These are phyloP conservation scores for Diaporthe batatas DNA, from an alignment of 2,329 filamentous ascomycete species.

Conservation along the genomic window DNA sequence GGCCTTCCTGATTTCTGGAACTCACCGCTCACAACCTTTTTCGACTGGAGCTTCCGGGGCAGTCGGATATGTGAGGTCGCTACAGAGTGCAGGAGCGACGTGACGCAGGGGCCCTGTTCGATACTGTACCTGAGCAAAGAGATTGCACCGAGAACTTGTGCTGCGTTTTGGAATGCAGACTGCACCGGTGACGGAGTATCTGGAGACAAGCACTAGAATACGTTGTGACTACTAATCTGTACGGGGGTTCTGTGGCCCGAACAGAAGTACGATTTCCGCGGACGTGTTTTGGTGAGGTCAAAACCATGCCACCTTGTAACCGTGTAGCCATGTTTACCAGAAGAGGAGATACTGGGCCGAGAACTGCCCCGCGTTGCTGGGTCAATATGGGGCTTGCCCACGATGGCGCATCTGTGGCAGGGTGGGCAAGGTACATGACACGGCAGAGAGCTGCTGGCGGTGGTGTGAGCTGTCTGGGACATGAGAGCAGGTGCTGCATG, in stretches of 20 bases:
- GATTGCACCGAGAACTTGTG: not conserved
- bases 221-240: not conserved
- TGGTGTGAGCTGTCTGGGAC: constrained; percentile 11
- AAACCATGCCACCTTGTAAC: constrained; percentile 14
- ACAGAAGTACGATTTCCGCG: not conserved
- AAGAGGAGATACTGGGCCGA: constrained; percentile 23
- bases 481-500: constrained; percentile 8
- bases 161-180: not conserved
- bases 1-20: not conserved
- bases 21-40: constrained; percentile 34
- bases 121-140: not conserved
- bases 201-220: too few species aligned
- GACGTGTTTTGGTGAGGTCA: constrained; percentile 1
- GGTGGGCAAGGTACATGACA: constrained; percentile 27
- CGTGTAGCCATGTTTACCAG: constrained; percentile 7
- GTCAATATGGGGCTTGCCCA: not conserved
- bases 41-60: not conserved
- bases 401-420: not conserved
- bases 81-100: constrained; percentile 2
- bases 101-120: not conserved
- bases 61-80: not conserved
- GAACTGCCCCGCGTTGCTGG: constrained; percentile 9
- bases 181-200: not conserved
- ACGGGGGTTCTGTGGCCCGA: not conserved
- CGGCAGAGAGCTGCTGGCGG: constrained; percentile 4